Base-by-base conservation (phyloP, 2,329 filamentous ascomycete genomes). In the Waltergamsia citrina region DNA sequence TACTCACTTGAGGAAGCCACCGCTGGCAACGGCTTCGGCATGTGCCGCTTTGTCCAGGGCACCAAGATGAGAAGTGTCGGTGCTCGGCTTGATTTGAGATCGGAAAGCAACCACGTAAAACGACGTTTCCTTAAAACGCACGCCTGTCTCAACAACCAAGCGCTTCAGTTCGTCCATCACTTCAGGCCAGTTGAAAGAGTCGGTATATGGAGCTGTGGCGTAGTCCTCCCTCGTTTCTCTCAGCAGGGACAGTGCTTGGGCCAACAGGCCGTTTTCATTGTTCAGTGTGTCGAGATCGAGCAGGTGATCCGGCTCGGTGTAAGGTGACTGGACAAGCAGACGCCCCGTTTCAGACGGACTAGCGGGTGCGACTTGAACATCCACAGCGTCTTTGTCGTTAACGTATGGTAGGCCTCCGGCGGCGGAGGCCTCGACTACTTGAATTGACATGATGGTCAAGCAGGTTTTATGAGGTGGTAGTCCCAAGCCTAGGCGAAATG, bases 41-140 rank as follows among this genome's bases (percentile, higher is more conserved):
- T 94, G 87, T 6, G 83, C 83, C 38, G 76, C 76, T 50, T 80
- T 78, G 57, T 94, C 88, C 21, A 94, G 67, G 18, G 69, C 66
- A 26, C 78, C 78, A 25, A 94, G 69, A 38, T 81, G 68, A 9
- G 72, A 71, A 38, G 76, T 75, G 41, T 85, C 75, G 2, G 80
- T 81, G 10, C 67, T 71, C 3, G 71, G 65, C 24, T 78, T 76
- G 36, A 94, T 74, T 42, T 68, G 71, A 6, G 83, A 90, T 12
- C 85, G 73, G 58, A 94, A 94, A 5, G 80, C 80, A 26, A 94
- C 86, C 36, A 92, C 78, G 58, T 90, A 94, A 62, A 90, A 94
- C 19, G 64, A 68, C 32, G 68, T 71, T 38, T 69, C 62, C 35
- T 63, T 69, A 76, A 82, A 90, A 3, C 37, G 40, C 6, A 58